Percentiles rank a stretch among this genome's conserved stretches.
Evolutionary conservation across 1,284 basidiomycete genomes (phyloP).

Genomic region (Microbotryum violaceum): DNA sequence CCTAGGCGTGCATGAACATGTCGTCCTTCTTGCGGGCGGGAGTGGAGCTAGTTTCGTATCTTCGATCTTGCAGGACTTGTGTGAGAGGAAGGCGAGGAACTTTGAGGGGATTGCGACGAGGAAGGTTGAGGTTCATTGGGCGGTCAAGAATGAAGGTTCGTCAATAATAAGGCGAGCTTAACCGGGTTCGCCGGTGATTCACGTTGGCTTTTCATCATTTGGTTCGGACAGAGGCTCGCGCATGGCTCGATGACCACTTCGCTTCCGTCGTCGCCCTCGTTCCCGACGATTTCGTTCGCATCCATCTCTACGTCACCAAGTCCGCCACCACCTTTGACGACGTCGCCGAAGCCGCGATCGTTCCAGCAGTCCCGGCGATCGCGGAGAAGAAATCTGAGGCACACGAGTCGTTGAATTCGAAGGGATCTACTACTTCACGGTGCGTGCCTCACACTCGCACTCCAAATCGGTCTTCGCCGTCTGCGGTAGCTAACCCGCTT

Average conservation of each 20-base stretch:
- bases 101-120: conserved; percentile 27
- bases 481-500: not conserved
- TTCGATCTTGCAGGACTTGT: conserved; percentile 26
- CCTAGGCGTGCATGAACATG: conserved; percentile 39
- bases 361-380: too few species aligned
- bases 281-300: conserved; percentile 8
- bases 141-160: conserved; percentile 24
- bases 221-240: conserved; percentile 9
- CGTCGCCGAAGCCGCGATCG: not conserved
- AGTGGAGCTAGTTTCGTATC: conserved; percentile 37
- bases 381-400: conserved; percentile 7
- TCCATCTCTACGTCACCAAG: conserved; percentile 26
- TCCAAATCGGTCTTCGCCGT: too few species aligned
- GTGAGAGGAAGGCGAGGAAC: conserved; percentile 9
- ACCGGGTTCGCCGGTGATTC: conserved; percentile 12
- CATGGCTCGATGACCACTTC: conserved; percentile 27
- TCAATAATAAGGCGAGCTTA: too few species aligned
- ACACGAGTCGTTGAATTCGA: not conserved
- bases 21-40: conserved; percentile 44
- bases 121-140: conserved; percentile 27
- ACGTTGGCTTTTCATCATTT: too few species aligned
- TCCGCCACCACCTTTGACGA: not conserved
- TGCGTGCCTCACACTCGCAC: too few species aligned
- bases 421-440: not conserved
- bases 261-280: not conserved